Evolutionary conservation across 371 early-diverging fungal genomes (phyloP).

Genomic region (Rhizomucor pusillus): DNA sequence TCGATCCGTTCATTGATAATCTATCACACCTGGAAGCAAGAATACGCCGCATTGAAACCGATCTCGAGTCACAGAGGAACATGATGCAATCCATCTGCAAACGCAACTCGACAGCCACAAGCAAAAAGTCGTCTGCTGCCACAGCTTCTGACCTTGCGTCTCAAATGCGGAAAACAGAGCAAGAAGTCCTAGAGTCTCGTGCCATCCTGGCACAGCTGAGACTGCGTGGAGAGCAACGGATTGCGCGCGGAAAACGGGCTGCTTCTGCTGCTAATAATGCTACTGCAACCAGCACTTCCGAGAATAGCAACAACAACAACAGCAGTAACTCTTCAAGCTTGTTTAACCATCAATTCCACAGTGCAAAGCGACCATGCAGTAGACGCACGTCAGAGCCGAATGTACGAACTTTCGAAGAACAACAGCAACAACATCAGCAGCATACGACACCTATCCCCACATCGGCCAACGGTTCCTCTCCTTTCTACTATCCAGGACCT

Average conservation of each 20-base stretch:
- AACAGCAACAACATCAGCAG: constrained; percentile 2
- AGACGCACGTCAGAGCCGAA: constrained; percentile 1
- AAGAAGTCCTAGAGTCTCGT: constrained; percentile 45
- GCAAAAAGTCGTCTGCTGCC: not conserved
- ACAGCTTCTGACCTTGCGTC: constrained; percentile 11
- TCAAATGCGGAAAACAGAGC: constrained; percentile 35
- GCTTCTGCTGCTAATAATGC: not conserved
- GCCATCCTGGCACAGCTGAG: constrained; percentile 44
- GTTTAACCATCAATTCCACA: not conserved
- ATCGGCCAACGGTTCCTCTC: not conserved
- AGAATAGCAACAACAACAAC: not conserved
- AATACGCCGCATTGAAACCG: constrained; percentile 40
- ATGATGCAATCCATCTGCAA: constrained; percentile 24
- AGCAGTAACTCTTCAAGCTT: constrained; percentile 3
- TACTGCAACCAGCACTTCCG: no score
- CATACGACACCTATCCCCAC: not conserved
- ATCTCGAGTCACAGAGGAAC: constrained; percentile 32
- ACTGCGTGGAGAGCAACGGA: constrained; percentile 40
- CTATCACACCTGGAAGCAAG: constrained; percentile 38
- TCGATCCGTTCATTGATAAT: constrained; percentile 47
- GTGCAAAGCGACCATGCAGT: not conserved
- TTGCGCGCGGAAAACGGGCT: constrained; percentile 29
- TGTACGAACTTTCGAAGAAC: not conserved
- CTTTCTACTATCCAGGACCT: not conserved
- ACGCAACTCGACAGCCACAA: not conserved